These are phyloP conservation scores for Pseudogymnoascus sp. DNA, from an alignment of 2,329 filamentous ascomycete species.

Conservation along the genomic window DNA sequence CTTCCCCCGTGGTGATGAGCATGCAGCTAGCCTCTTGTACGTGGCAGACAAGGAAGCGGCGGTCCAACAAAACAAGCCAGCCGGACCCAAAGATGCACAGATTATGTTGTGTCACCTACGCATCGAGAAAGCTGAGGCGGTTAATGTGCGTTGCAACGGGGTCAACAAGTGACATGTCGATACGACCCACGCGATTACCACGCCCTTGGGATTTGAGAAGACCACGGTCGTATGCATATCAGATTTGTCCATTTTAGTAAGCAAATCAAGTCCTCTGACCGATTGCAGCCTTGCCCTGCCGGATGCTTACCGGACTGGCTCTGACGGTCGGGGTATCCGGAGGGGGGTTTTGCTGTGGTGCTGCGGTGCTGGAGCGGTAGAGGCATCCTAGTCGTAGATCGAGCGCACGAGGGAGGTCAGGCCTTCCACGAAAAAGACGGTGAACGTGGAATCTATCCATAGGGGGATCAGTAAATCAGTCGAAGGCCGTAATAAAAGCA, in stretches of 20 bases:
- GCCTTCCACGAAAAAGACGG: not conserved
- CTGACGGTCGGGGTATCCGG: not conserved
- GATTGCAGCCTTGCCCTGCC: not conserved
- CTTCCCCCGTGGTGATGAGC: not conserved
- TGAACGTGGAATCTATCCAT: not conserved
- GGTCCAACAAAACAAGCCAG: not conserved
- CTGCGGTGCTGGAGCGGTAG: not conserved
- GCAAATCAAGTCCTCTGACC: not conserved
- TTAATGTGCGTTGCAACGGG: slow-evolving; percentile 2
- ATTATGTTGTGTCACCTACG: not conserved
- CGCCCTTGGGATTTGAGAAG: not conserved
- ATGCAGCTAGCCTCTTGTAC: not conserved
- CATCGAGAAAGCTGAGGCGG: slow-evolving; percentile 1
- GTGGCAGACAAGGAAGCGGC: not conserved
- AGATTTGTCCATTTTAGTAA: not conserved
- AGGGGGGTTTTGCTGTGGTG: not conserved
- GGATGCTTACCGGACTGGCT: not conserved
- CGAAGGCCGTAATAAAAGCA: not conserved
- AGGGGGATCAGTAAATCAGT: not conserved
- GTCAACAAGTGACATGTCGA: not conserved
- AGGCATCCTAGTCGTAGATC: not conserved
- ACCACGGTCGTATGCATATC: not conserved
- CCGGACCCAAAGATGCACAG: not conserved
- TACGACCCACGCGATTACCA: not conserved
- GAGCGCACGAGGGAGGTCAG: not conserved